Evolutionary conservation across 257 asterid genomes (phyloP).

Genomic region (Nyctanthes arbortristis): DNA sequence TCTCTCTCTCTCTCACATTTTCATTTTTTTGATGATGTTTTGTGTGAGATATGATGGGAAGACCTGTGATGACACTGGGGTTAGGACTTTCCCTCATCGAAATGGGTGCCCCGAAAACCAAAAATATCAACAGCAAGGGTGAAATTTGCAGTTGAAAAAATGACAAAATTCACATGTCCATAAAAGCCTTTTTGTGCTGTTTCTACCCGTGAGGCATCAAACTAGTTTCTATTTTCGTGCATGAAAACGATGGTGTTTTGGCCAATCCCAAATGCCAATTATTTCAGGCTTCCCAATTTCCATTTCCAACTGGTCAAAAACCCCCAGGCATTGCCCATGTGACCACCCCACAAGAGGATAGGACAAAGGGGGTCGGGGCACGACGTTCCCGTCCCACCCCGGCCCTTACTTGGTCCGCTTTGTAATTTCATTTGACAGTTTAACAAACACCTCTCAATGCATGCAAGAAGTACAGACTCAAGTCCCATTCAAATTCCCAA

Average conservation of each 20-base stretch:
- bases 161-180: constrained; percentile 28
- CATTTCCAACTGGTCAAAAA: constrained; percentile 14
- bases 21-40: background rate
- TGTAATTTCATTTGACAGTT: no score
- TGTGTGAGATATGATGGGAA: background rate
- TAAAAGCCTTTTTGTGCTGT: background rate
- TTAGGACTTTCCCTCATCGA: no score
- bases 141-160: no score
- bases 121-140: background rate
- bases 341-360: background rate
- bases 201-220: background rate
- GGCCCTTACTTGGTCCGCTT: background rate
- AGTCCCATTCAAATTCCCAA: no score
- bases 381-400: no score
- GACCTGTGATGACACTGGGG: background rate
- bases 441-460: no score
- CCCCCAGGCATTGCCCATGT: constrained; percentile 14
- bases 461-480: no score
- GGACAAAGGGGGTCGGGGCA: background rate
- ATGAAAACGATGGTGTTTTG: constrained; percentile 7
- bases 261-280: constrained; percentile 7
- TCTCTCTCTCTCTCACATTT: no score
- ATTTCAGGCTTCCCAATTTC: background rate
- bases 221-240: constrained; percentile 11
- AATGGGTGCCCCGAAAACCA: constrained; percentile 17